A percentile compares a stretch with the other conserved stretches of the same genome.
These are phyloP conservation scores for Boletus vermiculosoides DNA, from an alignment of 768 basidiomycete genomes.

Conservation along the genomic window DNA sequence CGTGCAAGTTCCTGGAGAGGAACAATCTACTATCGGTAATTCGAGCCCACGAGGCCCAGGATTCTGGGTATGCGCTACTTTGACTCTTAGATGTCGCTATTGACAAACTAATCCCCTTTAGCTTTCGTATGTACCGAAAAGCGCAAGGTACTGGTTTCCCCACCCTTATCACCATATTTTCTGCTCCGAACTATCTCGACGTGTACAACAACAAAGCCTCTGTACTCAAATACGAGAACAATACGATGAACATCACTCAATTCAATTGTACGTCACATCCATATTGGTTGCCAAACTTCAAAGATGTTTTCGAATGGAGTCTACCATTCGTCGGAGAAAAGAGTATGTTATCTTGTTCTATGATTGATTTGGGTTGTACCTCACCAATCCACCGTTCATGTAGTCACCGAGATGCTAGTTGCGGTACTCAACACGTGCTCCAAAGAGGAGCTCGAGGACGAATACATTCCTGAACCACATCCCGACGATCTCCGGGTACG, in stretches of 20 bases:
- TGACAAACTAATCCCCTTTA: constrained; percentile 24
- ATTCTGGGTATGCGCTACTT: constrained; percentile 68
- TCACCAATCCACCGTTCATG: neutral
- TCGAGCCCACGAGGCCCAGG: constrained; percentile 95
- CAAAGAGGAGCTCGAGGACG: constrained; percentile 92
- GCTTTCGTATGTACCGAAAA: constrained; percentile 92
- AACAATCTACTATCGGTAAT: constrained; percentile 92
- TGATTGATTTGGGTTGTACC: neutral
- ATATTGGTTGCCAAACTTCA: constrained; percentile 96
- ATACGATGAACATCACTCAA: constrained; percentile 93
- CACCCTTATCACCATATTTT: constrained; percentile 96
- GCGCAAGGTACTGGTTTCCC: constrained; percentile 93
- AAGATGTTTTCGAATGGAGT: constrained; percentile 98
- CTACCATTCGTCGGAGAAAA: constrained; percentile 96
- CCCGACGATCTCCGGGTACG: constrained; percentile 38
- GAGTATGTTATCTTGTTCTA: constrained; percentile 52
- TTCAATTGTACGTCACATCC: constrained; percentile 81
- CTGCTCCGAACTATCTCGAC: constrained; percentile 95
- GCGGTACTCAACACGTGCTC: constrained; percentile 94
- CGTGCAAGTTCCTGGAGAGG: constrained; percentile 89
- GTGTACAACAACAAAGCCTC: constrained; percentile 96
- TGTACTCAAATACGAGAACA: constrained; percentile 95
- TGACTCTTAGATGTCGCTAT: neutral
- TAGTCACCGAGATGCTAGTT: constrained; percentile 97
- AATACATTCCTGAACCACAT: constrained; percentile 28